Base-by-base conservation (phyloP, 2,329 filamentous ascomycete species). In the Ambrosiella xylebori region DNA sequence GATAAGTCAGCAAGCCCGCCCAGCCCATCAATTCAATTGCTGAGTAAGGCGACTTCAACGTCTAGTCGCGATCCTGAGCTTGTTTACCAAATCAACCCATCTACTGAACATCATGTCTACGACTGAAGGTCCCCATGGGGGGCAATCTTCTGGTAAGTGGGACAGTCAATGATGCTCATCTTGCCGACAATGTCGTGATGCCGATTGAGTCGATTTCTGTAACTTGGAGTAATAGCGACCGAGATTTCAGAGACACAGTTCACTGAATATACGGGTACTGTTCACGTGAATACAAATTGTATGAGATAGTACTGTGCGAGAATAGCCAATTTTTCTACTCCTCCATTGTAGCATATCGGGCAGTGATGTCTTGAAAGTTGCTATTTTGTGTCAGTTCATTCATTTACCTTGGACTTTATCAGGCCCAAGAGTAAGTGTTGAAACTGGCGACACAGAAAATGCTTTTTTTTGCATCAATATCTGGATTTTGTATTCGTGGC, bases 41-140 rank as follows among this genome's bases (percentile, higher is more conserved):
- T 57, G 55, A 57, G 55, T 57, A 57, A 57, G 55, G 45, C 45
- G 52, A 19, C 41, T 54, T 19, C 17, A 51, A 15, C 27, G 27
- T 19, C 47, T 35, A 51, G 47, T 51, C 47, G 47, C 17, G 47
- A 51, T 51, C 47, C 47, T 51, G 17, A 51, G 27, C 12, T n/a
- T 36, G 39, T 51, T 51, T 11, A 51, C n/a, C 35, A 51, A 8
- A 51, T 9, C 8, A 36, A 13, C 9, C 17, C 3, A 27, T 51
- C 2, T n/a, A 17, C 8, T 11, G 17, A 51, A 9, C 17, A 51
- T n/a, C 19, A 51, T 51, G 47, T 27, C 47, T 27, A 36, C 47
- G 9, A 19, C 47, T 11, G 8, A 27, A 13, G 7, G 17, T 35
- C 13, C 17, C 17, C 19, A 27, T 35, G 47, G 35, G n/a, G 47